Base-by-base conservation (phyloP, 108 stramenopile genomes). In the Pelagomonas calceolata region DNA sequence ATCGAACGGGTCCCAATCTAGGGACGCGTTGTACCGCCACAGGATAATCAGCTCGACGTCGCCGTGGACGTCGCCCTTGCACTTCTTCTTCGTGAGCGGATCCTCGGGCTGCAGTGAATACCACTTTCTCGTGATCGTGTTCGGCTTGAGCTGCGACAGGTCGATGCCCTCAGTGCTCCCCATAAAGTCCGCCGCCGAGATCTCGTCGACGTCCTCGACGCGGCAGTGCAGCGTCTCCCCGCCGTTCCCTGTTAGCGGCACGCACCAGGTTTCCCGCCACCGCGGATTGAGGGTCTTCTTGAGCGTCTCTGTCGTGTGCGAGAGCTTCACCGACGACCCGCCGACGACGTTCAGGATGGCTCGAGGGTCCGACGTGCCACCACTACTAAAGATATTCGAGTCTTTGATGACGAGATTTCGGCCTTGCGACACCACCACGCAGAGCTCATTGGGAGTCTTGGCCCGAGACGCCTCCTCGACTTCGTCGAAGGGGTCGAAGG, bases 251-350 rank as follows among this genome's bases (percentile, higher is more conserved):
- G 14, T 1, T 26, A 60, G 51, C 51, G 51, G 51, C 21, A 60
- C 21, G 21, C 1, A 26, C 21, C 14, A 60, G 51, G 29, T 26
- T 36, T 71, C 70, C 31, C 31, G 36, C 29, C 36, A 71, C 18
- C 64, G 63, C 34, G 70, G 70, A n/a, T 71, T 71, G 4, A 71
- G 36, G 17, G 63, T 65, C 70, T 71, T 71, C 63, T 71, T 71
- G 12, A 65, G 26, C 4, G 64, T 32, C 36, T 64, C 65, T 0
- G 70, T 65, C 64, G 64, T 71, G 12, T 34, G 32, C 9, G 12
- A 5, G 21, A 16, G 29, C 21, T 17, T 16, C 7, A 26, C 21
- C 3, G 51, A 16, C 10, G 51, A 26, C 21, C 51, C 45, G 63
- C 70, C 33, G 14, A 16, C 21, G 32, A 32, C 64, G 34, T 26